These are phyloP conservation scores for Didymella arachidicola DNA, from an alignment of 2,329 filamentous ascomycete genomes.

Conservation along the genomic window DNA sequence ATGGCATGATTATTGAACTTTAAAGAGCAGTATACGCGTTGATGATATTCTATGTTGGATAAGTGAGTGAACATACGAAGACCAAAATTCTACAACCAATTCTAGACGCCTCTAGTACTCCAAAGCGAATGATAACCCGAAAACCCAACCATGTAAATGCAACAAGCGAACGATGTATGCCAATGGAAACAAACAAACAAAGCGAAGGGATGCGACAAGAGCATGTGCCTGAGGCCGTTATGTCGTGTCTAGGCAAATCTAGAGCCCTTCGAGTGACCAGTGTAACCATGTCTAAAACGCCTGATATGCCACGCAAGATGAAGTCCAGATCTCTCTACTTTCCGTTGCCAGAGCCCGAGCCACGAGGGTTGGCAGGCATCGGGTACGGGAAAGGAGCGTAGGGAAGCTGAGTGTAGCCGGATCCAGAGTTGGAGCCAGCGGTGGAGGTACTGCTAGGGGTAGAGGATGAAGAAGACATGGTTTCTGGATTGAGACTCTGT, in stretches of 20 bases:
- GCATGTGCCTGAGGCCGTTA: neutral
- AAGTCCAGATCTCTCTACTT: conserved; percentile 23
- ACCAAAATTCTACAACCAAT: neutral
- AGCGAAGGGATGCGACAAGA: neutral
- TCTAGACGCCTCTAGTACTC: conserved; percentile 4
- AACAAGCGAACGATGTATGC: conserved; percentile 3
- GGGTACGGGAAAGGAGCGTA: conserved; percentile 51
- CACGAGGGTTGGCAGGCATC: conserved; percentile 41
- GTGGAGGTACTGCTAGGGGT: conserved; percentile 42
- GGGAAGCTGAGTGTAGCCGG: conserved; percentile 41
- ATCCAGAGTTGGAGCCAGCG: conserved; percentile 38
- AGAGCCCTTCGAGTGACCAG: neutral
- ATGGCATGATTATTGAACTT: too few relatives aligned
- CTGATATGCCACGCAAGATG: neutral
- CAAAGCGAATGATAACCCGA: conserved; percentile 5
- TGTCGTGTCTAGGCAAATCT: conserved; percentile 1
- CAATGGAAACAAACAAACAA: neutral
- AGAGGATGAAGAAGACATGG: conserved; percentile 49
- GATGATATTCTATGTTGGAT: neutral
- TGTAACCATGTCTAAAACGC: neutral
- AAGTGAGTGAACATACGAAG: neutral
- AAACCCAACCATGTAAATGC: conserved; percentile 12
- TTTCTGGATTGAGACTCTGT: conserved; percentile 20
- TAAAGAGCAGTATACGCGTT: neutral
- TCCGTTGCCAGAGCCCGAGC: conserved; percentile 27